Evolutionary conservation across 106 monocot species (phyloP), one percentile per base, ranked within the genome.

Genomic region (Xerophyta viscosa): DNA sequence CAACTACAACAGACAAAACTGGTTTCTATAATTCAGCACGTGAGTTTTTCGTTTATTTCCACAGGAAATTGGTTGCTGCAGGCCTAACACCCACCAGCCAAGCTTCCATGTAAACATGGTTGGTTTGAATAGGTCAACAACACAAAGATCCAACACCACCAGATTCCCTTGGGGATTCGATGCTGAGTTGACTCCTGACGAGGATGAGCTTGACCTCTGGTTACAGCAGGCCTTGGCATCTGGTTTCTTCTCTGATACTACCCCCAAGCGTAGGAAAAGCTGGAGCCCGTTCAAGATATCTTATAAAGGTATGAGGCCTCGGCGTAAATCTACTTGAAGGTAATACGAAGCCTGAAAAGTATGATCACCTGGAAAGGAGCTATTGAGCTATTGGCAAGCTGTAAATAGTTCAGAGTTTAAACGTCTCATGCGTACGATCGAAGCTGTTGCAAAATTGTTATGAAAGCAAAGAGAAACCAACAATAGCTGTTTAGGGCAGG

Each of bases 31-130:
- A 7, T 2, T 39, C 1, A 39, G 39, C 15, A n/a, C 39, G 10
- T 42, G 20, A 19, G 27, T 17, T 2, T 52, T 29, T 52, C n/a
- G 18, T 27, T n/a, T 8, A 22, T 25, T 50, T 50, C 9, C 66
- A 43, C 77, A 88, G 88, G 93, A 87, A 66, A 72, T 80, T 70
- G 37, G 29, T 20, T 89, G 96, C 66, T n/a, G n/a, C n/a, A 81
- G 64, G 29, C 73, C 89, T 4, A 98, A 98, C 59, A 89, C 96
- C 4, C 96, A 98, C 42, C 66, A 68, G 4, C 89, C 96, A 26
- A 89, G 67, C 53, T 98, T 98, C 52, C 86, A 74, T 54, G 96
- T 98, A 44, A 98, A 74, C 63, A 93, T 88, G 83, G 77, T 84
- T 37, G 74, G 71, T 22, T 26, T 76, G 30, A 73, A 77, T 10